Base-by-base conservation (phyloP, 768 basidiomycete genomes). In the Agrocybe pediades region DNA sequence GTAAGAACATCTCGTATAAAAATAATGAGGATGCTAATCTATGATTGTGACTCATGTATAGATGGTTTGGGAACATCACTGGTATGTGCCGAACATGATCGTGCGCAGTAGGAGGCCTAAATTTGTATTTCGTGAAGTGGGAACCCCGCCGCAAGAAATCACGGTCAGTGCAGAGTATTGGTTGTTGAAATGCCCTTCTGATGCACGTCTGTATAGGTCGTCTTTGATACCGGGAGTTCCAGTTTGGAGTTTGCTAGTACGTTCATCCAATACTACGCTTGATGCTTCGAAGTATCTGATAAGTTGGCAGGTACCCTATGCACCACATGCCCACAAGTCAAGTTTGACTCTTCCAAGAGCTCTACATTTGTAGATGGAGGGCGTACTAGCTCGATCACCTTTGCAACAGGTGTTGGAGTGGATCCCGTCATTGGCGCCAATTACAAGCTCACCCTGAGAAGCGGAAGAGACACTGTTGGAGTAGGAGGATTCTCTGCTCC, bases 181-280 rank as follows among this genome's bases (percentile, higher is more conserved):
- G 49, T 44, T 15, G 23, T 41, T 29, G 40, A 25, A 17, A 46
- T 29, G 44, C 33, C 44, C 20, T 52, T 44, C 45, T 58, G 19
- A 51, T 56, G 27, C 56, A 41, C 43, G 53, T 41, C 25, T 49
- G 30, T 65, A 40, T 53, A 74, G 71, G 82, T 84, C 44, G 79
- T 84, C 11, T 84, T 84, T 66, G 83, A 84, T 59, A 84, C 83
- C 9, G 82, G 82, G 43, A 81, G 78, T 54, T 63, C 65, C 7
- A 71, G 71, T 9, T 70, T 80, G 11, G 79, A 80, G 66, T 78
- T 81, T 54, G 76, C 76, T 2, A 79, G 80, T 77, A 57, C 50
- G 77, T 62, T 21, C 17, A 23, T 36, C 11, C 23, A 7, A 13
- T 9, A 24, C 13, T 15, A 25, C 19, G 17, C 16, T 9, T 17